A percentile compares a stretch with the other conserved stretches of the same genome.
These are phyloP conservation scores for Calonectria pauciramosa DNA, from an alignment of 2,329 filamentous ascomycete species.

Conservation along the genomic window DNA sequence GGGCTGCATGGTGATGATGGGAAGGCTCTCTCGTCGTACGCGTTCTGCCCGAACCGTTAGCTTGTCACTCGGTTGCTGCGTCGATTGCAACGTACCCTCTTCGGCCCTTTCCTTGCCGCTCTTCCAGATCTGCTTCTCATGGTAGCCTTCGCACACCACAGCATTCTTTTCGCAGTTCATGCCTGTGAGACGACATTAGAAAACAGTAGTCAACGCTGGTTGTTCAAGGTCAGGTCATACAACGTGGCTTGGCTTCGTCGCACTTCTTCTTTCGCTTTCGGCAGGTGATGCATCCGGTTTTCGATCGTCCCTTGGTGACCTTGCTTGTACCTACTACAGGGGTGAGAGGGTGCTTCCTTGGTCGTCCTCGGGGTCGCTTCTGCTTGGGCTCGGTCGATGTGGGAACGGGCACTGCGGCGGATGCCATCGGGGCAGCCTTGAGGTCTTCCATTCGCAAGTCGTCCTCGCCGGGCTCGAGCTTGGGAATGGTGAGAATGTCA, in stretches of 20 bases:
- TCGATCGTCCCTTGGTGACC: conserved; percentile 81
- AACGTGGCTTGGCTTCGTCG: conserved; percentile 76
- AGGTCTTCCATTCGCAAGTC: conserved; percentile 67
- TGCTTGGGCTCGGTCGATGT: conserved; percentile 54
- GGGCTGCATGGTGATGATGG: conserved; percentile 70
- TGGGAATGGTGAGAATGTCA: conserved; percentile 63
- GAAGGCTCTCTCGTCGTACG: conserved; percentile 62
- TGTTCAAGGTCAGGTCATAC: conserved; percentile 53
- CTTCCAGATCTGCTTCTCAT: conserved; percentile 88
- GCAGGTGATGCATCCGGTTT: conserved; percentile 78
- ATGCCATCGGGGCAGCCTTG: conserved; percentile 55
- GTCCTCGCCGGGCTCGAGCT: conserved; percentile 70
- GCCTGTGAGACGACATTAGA: conserved; percentile 62
- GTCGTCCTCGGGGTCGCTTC: conserved; percentile 82
- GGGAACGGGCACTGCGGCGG: conserved; percentile 34
- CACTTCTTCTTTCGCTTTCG: conserved; percentile 80
- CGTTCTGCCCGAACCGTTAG: conserved; percentile 58
- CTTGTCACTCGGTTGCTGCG: not conserved
- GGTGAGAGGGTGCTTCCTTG: conserved; percentile 82
- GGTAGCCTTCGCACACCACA: conserved; percentile 91
- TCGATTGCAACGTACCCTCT: conserved; percentile 66
- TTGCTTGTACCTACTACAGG: conserved; percentile 73
- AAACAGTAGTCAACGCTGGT: not conserved
- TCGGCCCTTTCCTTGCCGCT: conserved; percentile 84
- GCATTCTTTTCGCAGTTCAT: conserved; percentile 95